Base-by-base conservation (phyloP, 345 rosid species). In the Lepidium aucheri region DNA sequence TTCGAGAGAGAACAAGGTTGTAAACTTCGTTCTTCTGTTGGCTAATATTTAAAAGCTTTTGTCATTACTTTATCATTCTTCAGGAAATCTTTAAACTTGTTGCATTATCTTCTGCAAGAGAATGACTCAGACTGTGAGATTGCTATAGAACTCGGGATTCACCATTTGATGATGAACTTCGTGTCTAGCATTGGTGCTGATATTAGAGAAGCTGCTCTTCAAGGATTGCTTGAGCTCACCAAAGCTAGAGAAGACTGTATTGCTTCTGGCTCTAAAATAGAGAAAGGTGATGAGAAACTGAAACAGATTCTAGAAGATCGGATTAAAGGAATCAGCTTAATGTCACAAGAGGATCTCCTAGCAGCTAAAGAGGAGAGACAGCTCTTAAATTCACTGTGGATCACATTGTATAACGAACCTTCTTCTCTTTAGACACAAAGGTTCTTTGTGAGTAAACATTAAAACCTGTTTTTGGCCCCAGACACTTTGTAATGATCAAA, bases 11-110 rank as follows among this genome's bases (percentile, higher is more conserved):
- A 12, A 30, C 55, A 24, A 28, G 2, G 36, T 4, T 7, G 26
- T 47, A 15, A 30, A 5, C 51, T 24, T 35, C 18, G 44, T 38
- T 24, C 14, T 1, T 9, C 17, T 5, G 10, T 18, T 33, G 33
- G 4, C 0, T 56, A 36, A 33, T 10, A 7, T 42, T 32, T 1
- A 39, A 39, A 59, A 8, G 1, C 4, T 11, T 15, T 28, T 15
- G 32, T 16, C 28, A 51, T 51, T 52, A 7, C 14, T 64, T 35
- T 28, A 40, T 35, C 9, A 53, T 43, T 69, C 73, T 67, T 9
- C 88, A 92, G 98, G 90, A 93, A 86, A 78, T 94, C 96, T 39
- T 71, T 93, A 57, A 80, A 88, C 79, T 78, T 93, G 90, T 81
- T 90, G 72, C 85, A 85, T 24, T 90, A 90, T 81, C 87, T 90